A percentile compares a stretch with the other conserved stretches of the same genome.
Evolutionary conservation across 140 eudicot species (phyloP).

Genomic region (Ambrosia hybrid): DNA sequence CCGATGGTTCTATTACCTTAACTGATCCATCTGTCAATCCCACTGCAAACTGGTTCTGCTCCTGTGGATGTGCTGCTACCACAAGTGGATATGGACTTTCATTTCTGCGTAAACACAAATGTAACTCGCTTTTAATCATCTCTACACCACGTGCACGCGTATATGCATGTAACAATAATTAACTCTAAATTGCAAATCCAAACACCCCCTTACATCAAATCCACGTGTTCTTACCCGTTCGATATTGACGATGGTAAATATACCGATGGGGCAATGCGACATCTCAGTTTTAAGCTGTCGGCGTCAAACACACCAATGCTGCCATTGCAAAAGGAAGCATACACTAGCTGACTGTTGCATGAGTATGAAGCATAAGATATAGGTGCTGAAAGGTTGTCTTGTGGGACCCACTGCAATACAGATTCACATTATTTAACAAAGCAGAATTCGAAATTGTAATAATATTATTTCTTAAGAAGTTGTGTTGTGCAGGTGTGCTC

Average conservation of each 20-base stretch:
- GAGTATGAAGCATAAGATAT: slow-evolving; percentile 85
- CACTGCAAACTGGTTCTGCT: slow-evolving; percentile 75
- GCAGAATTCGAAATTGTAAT: background rate
- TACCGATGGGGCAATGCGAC: slow-evolving; percentile 68
- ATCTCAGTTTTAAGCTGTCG: slow-evolving; percentile 65
- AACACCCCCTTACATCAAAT: background rate
- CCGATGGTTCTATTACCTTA: slow-evolving; percentile 81
- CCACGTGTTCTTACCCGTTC: slow-evolving; percentile 56
- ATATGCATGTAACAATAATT: too few species aligned
- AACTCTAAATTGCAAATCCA: too few species aligned
- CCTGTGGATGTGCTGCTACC: slow-evolving; percentile 83
- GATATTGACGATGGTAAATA: slow-evolving; percentile 50
- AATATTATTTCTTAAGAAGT: background rate
- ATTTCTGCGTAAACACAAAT: slow-evolving; percentile 43
- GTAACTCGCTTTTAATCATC: background rate
- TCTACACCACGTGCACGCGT: background rate
- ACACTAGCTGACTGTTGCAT: slow-evolving; percentile 81
- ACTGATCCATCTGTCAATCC: slow-evolving; percentile 82
- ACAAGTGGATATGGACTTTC: slow-evolving; percentile 64
- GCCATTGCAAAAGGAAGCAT: slow-evolving; percentile 81
- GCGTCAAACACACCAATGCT: slow-evolving; percentile 82
- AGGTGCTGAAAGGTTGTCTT: slow-evolving; percentile 77
- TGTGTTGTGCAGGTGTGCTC: background rate
- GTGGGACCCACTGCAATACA: slow-evolving; percentile 81
- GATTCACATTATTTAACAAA: background rate